These are phyloP conservation scores for Epichloe aotearoae DNA, from an alignment of 2,329 filamentous ascomycete species.

Conservation along the genomic window DNA sequence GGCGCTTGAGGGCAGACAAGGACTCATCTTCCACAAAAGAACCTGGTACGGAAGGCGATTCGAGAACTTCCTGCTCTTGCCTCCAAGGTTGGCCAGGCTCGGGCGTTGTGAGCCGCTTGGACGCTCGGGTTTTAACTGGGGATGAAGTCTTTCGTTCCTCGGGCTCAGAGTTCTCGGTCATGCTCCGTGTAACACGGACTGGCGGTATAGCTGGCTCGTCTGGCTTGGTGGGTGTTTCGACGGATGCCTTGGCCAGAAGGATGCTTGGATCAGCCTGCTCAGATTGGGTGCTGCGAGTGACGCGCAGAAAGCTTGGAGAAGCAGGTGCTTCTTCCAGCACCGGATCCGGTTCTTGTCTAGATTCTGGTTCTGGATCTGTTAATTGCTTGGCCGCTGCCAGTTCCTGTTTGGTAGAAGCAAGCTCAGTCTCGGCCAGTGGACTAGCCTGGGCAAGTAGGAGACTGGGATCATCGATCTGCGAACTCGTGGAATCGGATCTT, in stretches of 20 bases:
- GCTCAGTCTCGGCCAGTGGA: not conserved
- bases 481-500: constrained; percentile 12
- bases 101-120: not conserved
- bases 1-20: constrained; percentile 27
- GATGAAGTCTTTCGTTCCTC: not conserved
- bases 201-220: not conserved
- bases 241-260: constrained; percentile 11
- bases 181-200: constrained; percentile 12
- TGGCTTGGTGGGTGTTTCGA: not conserved
- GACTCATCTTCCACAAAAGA: constrained; percentile 14
- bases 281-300: constrained; percentile 14
- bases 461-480: constrained; percentile 16
- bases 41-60: constrained; percentile 17
- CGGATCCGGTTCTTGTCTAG: not conserved
- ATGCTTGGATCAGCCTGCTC: constrained; percentile 15
- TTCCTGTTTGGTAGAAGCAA: not conserved
- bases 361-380: not conserved
- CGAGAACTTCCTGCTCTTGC: constrained; percentile 8
- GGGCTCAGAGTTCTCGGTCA: constrained; percentile 7
- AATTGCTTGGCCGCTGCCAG: not conserved
- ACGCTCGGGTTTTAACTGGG: constrained; percentile 2
- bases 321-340: not conserved
- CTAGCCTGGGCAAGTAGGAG: constrained; percentile 13
- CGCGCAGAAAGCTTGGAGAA: constrained; percentile 8
- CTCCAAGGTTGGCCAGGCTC: not conserved